Evolutionary conservation across 306 rosid species (phyloP), one percentile per base, ranked within the genome.

Genomic region (Begonia masoniana): DNA sequence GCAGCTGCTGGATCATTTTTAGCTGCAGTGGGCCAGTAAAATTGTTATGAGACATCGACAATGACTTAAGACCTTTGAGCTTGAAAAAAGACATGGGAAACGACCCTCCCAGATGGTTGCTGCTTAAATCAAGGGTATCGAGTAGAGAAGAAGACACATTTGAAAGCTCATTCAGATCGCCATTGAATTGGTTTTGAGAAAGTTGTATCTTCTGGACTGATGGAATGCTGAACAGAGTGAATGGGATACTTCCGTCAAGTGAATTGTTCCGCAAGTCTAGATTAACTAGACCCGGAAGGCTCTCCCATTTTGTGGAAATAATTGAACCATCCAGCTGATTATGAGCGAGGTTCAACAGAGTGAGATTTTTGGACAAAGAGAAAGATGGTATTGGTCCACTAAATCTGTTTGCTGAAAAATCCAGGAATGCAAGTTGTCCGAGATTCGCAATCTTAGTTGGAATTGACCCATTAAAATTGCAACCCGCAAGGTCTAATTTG

Each of bases 91-190:
- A 61, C 17, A 0, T 0, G 0, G 79, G 84, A 58, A 85, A 51
- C 0, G 61, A 50, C 10, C 96, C 91, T 43, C 67, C 68, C 51
- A 83, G 56, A 1, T 47, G 41, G 49, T 87, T 87, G 64, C 62
- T 61, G 4, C 72, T 60, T 60, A 87, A 64, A 60, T 76, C 85
- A 4, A 83, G 35, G 35, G 79, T 69, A 15, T 76, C 50, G 45
- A 81, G 54, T 3, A 5, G 15, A 23, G 54, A 54, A 1, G 68
- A 26, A 47, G 62, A 47, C 2, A 7, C 13, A 15, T 10, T 10
- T 12, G 2, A 11, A 50, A 67, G 51, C 36, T 21, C 70, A 10
- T 0, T 56, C 10, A 62, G 35, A 15, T 19, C 19, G 10, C 73
- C 71, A 7, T n/a, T 46, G 5, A 75, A 63, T 21, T 12, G 52